A percentile compares a stretch with the other conserved stretches of the same genome.
Evolutionary conservation across 2,329 filamentous ascomycete genomes (phyloP).

Genomic region (Trichoderma sp.): DNA sequence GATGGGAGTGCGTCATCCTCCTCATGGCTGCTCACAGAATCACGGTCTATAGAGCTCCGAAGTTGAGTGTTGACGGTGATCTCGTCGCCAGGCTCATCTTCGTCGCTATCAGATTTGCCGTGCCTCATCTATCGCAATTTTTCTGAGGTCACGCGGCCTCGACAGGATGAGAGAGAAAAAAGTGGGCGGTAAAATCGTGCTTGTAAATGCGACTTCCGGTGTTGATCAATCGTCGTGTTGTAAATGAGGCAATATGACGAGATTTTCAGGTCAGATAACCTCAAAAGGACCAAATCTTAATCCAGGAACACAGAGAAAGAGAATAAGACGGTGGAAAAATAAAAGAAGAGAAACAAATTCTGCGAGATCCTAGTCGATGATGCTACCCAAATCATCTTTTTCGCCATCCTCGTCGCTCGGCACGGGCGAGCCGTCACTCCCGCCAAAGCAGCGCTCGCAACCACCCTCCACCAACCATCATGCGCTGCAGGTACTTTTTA

Average conservation of each 20-base stretch:
- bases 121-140: conserved; percentile 28
- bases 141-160: not conserved
- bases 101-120: conserved; percentile 23
- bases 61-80: conserved; percentile 13
- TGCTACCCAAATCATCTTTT: conserved; percentile 19
- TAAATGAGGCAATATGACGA: not conserved
- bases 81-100: conserved; percentile 23
- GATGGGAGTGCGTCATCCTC: not conserved
- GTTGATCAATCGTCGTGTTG: not conserved
- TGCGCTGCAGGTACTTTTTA: not conserved
- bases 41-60: not conserved
- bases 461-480: not conserved
- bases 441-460: not conserved
- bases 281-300: not conserved
- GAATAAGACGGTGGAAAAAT: not conserved
- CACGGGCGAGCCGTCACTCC: conserved; percentile 14
- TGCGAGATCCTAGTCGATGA: conserved; percentile 4
- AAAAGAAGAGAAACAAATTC: not conserved
- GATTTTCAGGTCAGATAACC: not conserved
- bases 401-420: conserved; percentile 21
- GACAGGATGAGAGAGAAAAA: not conserved
- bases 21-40: not conserved
- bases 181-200: not conserved
- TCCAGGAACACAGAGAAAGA: not conserved
- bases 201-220: not conserved